These are phyloP conservation scores for Phytophthora cactorum DNA, from an alignment of 352 stramenopile species.

Conservation along the genomic window DNA sequence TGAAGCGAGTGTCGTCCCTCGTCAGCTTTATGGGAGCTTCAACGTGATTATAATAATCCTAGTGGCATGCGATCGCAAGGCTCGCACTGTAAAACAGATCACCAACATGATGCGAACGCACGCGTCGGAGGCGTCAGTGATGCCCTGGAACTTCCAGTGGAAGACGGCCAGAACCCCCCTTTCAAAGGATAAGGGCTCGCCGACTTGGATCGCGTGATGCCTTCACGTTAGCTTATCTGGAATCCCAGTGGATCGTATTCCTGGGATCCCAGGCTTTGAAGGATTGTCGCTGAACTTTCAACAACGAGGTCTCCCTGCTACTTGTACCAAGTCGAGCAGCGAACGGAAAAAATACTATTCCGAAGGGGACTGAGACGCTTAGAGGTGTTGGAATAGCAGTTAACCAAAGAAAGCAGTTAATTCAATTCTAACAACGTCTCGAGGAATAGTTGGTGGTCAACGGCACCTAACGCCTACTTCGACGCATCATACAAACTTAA, in stretches of 20 bases:
- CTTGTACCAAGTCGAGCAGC: too few species aligned
- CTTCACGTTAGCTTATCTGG: too few species aligned
- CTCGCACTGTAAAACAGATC: slow-evolving; percentile 32
- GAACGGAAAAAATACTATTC: too few species aligned
- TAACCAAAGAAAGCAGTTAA: background rate
- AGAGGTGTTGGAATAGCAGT: too few species aligned
- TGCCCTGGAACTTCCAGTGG: too few species aligned
- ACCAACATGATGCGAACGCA: background rate
- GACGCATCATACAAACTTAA: slow-evolving; percentile 1
- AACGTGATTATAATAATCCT: slow-evolving; percentile 6
- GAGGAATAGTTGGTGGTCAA: background rate
- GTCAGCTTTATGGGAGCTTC: slow-evolving; percentile 14
- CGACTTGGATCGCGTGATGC: slow-evolving; percentile 7
- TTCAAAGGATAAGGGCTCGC: slow-evolving; percentile 8
- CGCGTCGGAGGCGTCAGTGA: background rate
- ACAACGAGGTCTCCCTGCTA: background rate
- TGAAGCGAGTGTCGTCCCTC: background rate
- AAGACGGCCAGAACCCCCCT: background rate
- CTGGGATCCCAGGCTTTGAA: slow-evolving; percentile 16
- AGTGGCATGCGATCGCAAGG: slow-evolving; percentile 3
- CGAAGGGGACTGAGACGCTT: too few species aligned
- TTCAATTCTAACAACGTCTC: slow-evolving; percentile 11
- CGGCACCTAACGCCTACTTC: too few species aligned
- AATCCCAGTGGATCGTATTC: background rate
- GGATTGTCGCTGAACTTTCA: slow-evolving; percentile 4